A percentile compares a stretch with the other conserved stretches of the same genome.
Evolutionary conservation across 2,329 filamentous ascomycete species (phyloP).

Genomic region (Neospermospora avenae): DNA sequence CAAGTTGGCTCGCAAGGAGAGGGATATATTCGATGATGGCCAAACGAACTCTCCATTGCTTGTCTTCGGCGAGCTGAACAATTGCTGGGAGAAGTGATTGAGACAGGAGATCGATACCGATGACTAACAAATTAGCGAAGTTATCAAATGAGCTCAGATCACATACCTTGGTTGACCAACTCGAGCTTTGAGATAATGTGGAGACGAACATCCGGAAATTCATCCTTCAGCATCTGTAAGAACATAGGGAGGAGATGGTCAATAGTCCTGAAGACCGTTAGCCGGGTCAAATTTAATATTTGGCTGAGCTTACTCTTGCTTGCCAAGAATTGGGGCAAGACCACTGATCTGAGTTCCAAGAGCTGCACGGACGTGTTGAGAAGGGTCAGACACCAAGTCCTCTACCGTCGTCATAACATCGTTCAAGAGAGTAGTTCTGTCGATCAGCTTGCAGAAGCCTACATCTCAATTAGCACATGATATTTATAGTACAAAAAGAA

Average conservation of each 20-base stretch:
- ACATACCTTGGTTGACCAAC: conserved; percentile 86
- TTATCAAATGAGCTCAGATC: background rate
- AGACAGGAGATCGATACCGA: conserved; percentile 94
- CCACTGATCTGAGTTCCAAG: conserved; percentile 97
- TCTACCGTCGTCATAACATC: conserved; percentile 97
- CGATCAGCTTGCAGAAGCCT: conserved; percentile 91
- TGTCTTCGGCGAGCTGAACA: conserved; percentile 95
- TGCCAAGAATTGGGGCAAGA: conserved; percentile 92
- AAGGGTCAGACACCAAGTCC: conserved; percentile 91
- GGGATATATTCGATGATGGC: conserved; percentile 99
- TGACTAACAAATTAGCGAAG: conserved; percentile 56
- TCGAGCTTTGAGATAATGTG: conserved; percentile 99
- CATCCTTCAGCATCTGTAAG: conserved; percentile 98
- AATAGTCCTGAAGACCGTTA: conserved; percentile 65
- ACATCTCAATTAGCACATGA: conserved; percentile 27
- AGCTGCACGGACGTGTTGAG: conserved; percentile 93
- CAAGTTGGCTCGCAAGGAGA: conserved; percentile 88
- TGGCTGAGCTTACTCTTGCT: conserved; percentile 71
- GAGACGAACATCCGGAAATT: conserved; percentile 94
- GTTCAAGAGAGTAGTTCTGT: conserved; percentile 81
- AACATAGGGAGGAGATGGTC: conserved; percentile 98
- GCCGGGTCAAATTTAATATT: background rate
- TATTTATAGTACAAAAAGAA: background rate
- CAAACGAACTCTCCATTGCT: conserved; percentile 96
- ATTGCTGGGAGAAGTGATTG: conserved; percentile 96